A percentile compares a stretch with the other conserved stretches of the same genome.
phyloP scores from a whole-genome alignment of 768 basidiomycete genomes.

The Leccinum truebloodii region DNA sequence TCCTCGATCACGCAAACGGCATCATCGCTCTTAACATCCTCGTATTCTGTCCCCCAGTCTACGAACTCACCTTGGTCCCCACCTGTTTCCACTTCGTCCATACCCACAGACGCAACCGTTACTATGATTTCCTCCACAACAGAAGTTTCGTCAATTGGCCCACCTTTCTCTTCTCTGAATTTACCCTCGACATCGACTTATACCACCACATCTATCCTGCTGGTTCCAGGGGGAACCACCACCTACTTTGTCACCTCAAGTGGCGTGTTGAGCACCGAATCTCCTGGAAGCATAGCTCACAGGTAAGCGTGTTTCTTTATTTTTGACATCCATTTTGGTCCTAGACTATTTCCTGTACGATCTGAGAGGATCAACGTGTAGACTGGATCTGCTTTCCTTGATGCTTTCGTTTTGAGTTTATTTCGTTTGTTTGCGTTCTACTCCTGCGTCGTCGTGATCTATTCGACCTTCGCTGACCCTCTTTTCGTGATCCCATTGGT shows the following conservation, averaged over 20 bases:
- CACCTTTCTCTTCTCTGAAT: neutral
- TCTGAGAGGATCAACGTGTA: conserved; percentile 12
- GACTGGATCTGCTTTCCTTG: conserved; percentile 8
- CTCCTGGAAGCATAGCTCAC: conserved; percentile 1
- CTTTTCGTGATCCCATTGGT: conserved; percentile 17
- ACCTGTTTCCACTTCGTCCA: neutral
- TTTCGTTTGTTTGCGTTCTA: conserved; percentile 11
- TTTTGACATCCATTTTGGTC: neutral
- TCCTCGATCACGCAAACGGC: neutral
- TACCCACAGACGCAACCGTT: conserved; percentile 5
- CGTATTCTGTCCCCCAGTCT: neutral
- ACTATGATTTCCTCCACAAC: conserved; percentile 20
- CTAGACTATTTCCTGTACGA: conserved; percentile 4
- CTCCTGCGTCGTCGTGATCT: conserved; percentile 22
- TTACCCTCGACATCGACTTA: conserved; percentile 20
- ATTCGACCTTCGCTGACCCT: conserved; percentile 18
- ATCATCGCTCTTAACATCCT: conserved; percentile 2
- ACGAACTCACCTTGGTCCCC: neutral
- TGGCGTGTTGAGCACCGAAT: conserved; percentile 25
- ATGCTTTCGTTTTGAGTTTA: conserved; percentile 1
- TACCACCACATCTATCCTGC: conserved; percentile 20
- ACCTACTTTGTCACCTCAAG: conserved; percentile 25
- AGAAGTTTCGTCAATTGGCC: conserved; percentile 6
- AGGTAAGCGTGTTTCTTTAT: conserved; percentile 19
- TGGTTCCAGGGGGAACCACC: conserved; percentile 13